Evolutionary conservation across 805 yeast species (phyloP), one percentile per base, ranked within the genome.

Genomic region (Blastobotrys robertii): DNA sequence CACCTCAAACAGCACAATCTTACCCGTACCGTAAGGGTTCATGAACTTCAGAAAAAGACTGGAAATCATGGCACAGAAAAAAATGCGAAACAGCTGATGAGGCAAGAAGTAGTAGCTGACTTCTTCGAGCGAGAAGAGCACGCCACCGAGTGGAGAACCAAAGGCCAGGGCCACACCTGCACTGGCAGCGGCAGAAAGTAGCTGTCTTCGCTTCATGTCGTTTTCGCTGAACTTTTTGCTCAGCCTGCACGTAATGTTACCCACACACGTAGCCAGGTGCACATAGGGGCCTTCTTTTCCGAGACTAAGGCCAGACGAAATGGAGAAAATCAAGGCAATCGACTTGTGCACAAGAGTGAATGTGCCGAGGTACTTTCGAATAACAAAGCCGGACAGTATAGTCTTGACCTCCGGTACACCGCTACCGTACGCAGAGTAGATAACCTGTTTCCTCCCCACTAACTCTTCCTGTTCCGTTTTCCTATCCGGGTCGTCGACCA

Each of bases 261-360:
- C 81, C 15, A 73, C 76, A 48, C 76, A 72, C 2, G 79, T 65
- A 0, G 80, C 77, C 38, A 76, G 63, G 55, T 76, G 81, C 15
- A 76, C 81, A 51, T 68, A 76, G 0, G 81, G 81, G 2, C 81
- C 81, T 45, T 76, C 81, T 55, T 76, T 76, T 1, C 81, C 81
- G 8, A 76, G 57, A 9, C 73, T 58, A 62, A 76, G 62, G 1
- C 81, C 81, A 0, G 79, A 72, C 0, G 79, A 75, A 32, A 76
- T 73, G 3, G 79, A 72, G 31, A 74, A 64, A 1, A 74, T 62
- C 19, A 76, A 57, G 0, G 76, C 73, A 2, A 63, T 45, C 0
- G 76, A 63, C 53, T 76, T 76, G 45, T 72, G 61, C 16, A 74
- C 33, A 6, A 76, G 61, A 0, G 81, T 74, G 48, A 69, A 67